These are phyloP conservation scores for Plectosphaerella sp. DNA, from an alignment of 2,329 filamentous ascomycete species.

Conservation along the genomic window DNA sequence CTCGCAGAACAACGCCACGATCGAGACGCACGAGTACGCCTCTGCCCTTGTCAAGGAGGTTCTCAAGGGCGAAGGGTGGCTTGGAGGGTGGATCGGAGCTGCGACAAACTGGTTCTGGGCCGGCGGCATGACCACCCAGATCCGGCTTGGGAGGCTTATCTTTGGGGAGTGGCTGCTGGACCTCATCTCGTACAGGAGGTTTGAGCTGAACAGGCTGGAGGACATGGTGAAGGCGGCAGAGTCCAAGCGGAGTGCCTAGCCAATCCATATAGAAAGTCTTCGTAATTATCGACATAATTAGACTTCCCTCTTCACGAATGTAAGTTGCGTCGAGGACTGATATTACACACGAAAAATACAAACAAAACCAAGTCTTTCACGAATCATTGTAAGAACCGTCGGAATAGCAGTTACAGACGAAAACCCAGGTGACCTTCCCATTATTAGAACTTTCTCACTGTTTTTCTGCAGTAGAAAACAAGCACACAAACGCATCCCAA, in stretches of 20 bases:
- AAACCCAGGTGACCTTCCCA: no score
- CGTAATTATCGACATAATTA: no score
- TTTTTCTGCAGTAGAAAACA: no score
- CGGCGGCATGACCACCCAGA: conserved; percentile 18
- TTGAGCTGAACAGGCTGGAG: background rate
- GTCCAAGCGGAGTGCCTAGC: background rate
- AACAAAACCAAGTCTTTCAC: no score
- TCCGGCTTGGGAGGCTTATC: conserved; percentile 20
- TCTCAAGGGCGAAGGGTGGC: conserved; percentile 32
- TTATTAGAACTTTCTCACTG: no score
- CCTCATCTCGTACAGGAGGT: conserved; percentile 18
- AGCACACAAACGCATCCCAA: no score
- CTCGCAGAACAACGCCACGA: conserved; percentile 40
- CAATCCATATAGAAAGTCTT: background rate
- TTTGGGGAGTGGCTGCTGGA: conserved; percentile 18
- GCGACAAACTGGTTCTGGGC: conserved; percentile 26
- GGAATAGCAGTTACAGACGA: no score
- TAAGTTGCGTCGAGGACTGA: no score
- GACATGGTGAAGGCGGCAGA: background rate
- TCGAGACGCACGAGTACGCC: conserved; percentile 40
- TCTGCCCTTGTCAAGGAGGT: conserved; percentile 34
- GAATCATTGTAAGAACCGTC: no score
- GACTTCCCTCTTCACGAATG: no score
- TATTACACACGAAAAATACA: no score
- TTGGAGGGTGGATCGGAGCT: conserved; percentile 20